Evolutionary conservation across 2,329 filamentous ascomycete genomes (phyloP), one percentile per base, ranked within the genome.

Genomic region (Falciphora oryzae): DNA sequence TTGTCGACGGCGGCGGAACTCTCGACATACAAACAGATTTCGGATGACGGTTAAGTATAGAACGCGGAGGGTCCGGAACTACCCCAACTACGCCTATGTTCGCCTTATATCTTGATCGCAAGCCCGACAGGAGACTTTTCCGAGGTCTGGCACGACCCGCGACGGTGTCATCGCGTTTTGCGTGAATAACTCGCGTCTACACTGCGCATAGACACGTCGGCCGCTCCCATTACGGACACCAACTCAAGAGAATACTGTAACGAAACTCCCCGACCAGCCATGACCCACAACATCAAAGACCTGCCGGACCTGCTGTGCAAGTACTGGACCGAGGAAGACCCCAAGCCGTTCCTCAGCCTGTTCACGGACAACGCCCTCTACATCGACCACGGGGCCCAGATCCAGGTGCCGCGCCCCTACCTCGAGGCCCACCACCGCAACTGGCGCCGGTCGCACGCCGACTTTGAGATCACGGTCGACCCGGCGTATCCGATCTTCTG

Each of bases 351-450:
- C 57, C 66, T 67, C 50, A 67, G 68, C 29, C 66, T 67, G 14
- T 76, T 85, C 22, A 59, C 73, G 0, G 75, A 76, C 11, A 79
- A 82, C 28, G 72, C 87, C 3, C 76, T 76, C 22, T 85, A 81
- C 0, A 73, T 87, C 32, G 85, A 88, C 67, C 73, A 79, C 50
- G 80, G 82, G n/a, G 85, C 85, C 1, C 81, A 85, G 67, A 38
- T 82, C 76, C 84, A 60, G 81, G 80, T 38, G 28, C 27, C 28
- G 28, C 14, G 31, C 27, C 57, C 64, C 4, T 59, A 50, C 61
- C 32, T 65, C 4, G 61, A 35, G 18, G 53, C 32, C 50, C 64
- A 65, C 35, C 64, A 65, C 57, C 62, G 59, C 56, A 38, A 59
- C 57, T 63, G 64, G 64, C 62, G 63, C 25, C 60, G 56, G 2